These are phyloP conservation scores for Malus fusca DNA, from an alignment of 306 rosid species.

Conservation along the genomic window DNA sequence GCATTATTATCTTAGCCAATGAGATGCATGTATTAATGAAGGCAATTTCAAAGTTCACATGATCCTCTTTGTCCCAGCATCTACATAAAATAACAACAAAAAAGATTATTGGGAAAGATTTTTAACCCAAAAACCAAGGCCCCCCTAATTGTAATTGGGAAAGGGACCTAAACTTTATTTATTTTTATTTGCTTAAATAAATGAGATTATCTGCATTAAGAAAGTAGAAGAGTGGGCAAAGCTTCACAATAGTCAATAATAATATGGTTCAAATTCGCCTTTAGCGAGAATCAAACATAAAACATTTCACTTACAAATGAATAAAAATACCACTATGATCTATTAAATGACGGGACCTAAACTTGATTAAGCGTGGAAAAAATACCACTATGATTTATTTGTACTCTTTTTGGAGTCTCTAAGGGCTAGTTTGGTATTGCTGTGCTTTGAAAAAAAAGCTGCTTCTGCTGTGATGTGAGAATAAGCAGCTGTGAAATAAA, in stretches of 20 bases:
- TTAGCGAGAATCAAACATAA: accelerated
- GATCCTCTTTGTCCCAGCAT: not conserved
- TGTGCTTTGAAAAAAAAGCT: too few relatives aligned
- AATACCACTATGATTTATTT: too few relatives aligned
- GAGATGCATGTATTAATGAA: not conserved
- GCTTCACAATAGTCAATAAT: accelerated
- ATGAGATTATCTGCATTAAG: too few relatives aligned
- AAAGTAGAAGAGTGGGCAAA: accelerated
- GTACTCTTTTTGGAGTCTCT: not conserved
- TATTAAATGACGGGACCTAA: not conserved
- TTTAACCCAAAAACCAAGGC: not conserved
- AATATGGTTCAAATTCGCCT: too few relatives aligned
- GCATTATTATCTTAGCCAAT: not conserved
- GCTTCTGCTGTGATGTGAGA: too few relatives aligned
- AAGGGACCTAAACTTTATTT: too few relatives aligned
- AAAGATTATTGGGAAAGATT: not conserved
- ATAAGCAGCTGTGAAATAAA: too few relatives aligned
- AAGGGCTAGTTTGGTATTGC: too few relatives aligned
- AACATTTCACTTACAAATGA: accelerated
- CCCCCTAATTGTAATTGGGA: too few relatives aligned
- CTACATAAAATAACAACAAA: not conserved
- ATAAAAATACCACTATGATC: too few relatives aligned
- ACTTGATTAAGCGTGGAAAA: not conserved
- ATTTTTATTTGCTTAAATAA: too few relatives aligned
- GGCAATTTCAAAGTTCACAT: not conserved